Base-by-base conservation (phyloP, 208 protist species). In the Leishmania gerbilli region DNA sequence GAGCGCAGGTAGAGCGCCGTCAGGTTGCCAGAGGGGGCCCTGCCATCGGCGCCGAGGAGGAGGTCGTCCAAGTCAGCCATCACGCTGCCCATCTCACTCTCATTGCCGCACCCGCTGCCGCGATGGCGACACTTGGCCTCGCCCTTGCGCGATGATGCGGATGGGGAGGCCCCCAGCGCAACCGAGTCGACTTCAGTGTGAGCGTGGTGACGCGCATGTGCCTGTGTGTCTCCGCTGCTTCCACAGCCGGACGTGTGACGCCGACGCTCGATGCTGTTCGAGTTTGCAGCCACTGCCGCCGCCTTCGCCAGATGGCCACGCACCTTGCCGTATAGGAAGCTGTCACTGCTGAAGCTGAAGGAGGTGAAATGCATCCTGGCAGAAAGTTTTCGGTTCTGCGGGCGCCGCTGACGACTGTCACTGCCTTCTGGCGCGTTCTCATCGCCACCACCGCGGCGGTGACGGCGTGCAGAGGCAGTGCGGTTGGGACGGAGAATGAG, bases 311-410 rank as follows among this genome's bases (percentile, higher is more conserved):
- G 82, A 47, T 24, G 65, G 4, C 82, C 82, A 27, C 82, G 77
- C 34, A 79, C 78, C 34, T 65, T 79, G n/a, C 82, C 77, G 42
- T 82, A 74, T 0, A 78, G 55, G 27, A 85, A 49, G 21, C 82
- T 85, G 47, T 85, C 78, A 58, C 78, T 86, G 79, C 82, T 81
- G 58, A 82, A 81, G 67, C 79, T 86, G 77, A 85, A 81, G 21
- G 81, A 85, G 69, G 51, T 62, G n/a, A 64, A 37, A 60, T 68
- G 56, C 58, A 45, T 51, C 15, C n/a, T 68, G 4, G 77, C 74
- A 11, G 40, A 62, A 47, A 27, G 64, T 17, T 64, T 80, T 19
- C 49, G 4, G 27, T 53, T 74, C 40, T 71, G 56, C 21, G 67
- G 56, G 56, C 58, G 74, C 34, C 45, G 74, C 60, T 65, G 71